These are phyloP conservation scores for Trametes gibbosa DNA, from an alignment of 768 basidiomycete species.

Conservation along the genomic window DNA sequence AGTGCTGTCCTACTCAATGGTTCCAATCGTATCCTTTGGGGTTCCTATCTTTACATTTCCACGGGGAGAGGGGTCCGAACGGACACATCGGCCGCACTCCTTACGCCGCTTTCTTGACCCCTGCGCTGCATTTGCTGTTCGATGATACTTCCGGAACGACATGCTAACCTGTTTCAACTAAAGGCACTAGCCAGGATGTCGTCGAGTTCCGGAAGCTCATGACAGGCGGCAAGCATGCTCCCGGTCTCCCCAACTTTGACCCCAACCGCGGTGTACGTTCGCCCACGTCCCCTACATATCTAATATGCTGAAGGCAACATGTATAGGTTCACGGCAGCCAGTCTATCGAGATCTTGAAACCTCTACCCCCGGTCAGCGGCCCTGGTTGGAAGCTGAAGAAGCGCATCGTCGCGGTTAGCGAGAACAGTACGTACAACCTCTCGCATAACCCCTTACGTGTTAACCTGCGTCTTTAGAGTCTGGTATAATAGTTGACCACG, in stretches of 20 bases:
- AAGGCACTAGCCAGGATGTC: slow-evolving; percentile 62
- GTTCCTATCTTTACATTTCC: too few species aligned
- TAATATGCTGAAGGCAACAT: not conserved
- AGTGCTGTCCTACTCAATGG: slow-evolving; percentile 1
- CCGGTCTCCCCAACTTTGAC: slow-evolving; percentile 70
- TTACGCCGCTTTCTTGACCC: too few species aligned
- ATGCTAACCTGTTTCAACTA: not conserved
- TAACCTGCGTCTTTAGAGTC: slow-evolving; percentile 45
- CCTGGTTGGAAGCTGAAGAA: slow-evolving; percentile 74
- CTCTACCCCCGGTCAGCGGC: slow-evolving; percentile 74
- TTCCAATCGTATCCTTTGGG: too few species aligned
- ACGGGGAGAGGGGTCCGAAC: too few species aligned
- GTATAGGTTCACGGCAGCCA: slow-evolving; percentile 74
- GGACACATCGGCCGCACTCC: too few species aligned
- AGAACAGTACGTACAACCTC: slow-evolving; percentile 63
- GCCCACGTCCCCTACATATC: not conserved
- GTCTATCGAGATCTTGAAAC: slow-evolving; percentile 74
- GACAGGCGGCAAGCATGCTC: slow-evolving; percentile 36
- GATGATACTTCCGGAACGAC: too few species aligned
- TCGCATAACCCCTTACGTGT: not conserved
- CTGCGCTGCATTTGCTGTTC: too few species aligned
- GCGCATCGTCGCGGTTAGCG: slow-evolving; percentile 65
- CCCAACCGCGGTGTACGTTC: slow-evolving; percentile 62
- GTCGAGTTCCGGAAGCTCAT: slow-evolving; percentile 61
- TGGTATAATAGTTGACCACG: slow-evolving; percentile 69